Base-by-base conservation (phyloP, 2,329 filamentous ascomycete genomes). In the Claviceps arundinis region DNA sequence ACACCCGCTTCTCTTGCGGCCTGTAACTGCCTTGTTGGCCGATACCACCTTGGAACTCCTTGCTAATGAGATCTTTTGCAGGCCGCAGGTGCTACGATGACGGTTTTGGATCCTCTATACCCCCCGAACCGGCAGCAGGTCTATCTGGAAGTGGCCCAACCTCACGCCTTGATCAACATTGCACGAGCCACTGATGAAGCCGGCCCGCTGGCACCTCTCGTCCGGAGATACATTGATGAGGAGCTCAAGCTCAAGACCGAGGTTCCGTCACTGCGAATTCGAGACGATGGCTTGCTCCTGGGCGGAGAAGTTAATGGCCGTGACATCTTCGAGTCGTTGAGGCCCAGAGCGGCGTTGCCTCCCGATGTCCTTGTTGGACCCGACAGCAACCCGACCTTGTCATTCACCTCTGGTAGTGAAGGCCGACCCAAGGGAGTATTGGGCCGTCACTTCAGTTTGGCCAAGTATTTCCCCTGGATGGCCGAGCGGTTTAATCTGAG, bases 381-480 rank as follows among this genome's bases (percentile, higher is more conserved):
- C 0, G 91, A 97, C 66, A 88, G 84, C 16, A 85, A 76, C 6
- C 84, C 85, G 1, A 95, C 85, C 0, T 72, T 95, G 1, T 78
- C 73, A 30, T 89, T 87, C 64, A 89, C 86, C 1, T 81, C 75
- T 6, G 89, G 89, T 4, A 80, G 75, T 1, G 87, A 94, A 26
- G 69, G 88, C 87, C 46, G 79, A 57, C 89, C 89, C 37, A 95
- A 95, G 73, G 89, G 89, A 59, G 91, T 97, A 13, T 77, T 82
- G 52, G 90, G 91, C 1, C 79, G 91, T 14, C 91, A 97, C 68
- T 97, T 85, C 70, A 86, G 81, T 49, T 72, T 97, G 55, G 80
- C 89, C 1, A 83, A 85, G 60, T 97, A 95, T 70, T 94, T 91
- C 63, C 81, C 84, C 19, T 97, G 89, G 90, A 97, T 97, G 91